Evolutionary conservation across 352 stramenopile species (phyloP).

Genomic region (Blastocystis sp.): DNA sequence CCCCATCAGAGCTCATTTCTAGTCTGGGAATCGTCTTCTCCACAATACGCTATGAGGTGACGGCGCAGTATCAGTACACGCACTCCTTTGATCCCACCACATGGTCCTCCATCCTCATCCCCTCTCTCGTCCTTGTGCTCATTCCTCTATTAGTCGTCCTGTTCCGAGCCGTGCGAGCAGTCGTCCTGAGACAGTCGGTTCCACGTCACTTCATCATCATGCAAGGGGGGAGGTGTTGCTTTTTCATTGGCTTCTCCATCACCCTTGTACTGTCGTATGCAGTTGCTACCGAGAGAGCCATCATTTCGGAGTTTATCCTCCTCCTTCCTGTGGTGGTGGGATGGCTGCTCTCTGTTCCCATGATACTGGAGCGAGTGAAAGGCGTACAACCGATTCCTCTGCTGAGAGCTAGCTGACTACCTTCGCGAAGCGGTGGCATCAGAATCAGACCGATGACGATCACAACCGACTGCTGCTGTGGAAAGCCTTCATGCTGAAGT

Average conservation of each 20-base stretch:
- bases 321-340: not conserved
- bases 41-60: not conserved
- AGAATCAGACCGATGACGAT: not conserved
- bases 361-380: not conserved
- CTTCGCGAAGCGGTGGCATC: conserved; percentile 28
- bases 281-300: not conserved
- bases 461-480: conserved; percentile 17
- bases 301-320: not conserved
- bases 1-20: not conserved
- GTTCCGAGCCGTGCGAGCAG: not conserved
- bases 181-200: not conserved
- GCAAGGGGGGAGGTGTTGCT: not conserved
- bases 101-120: not conserved
- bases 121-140: not conserved
- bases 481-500: conserved; percentile 46
- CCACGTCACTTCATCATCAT: conserved; percentile 13
- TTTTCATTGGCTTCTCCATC: conserved; percentile 7
- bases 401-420: not conserved
- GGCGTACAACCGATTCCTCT: not conserved
- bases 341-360: not conserved
- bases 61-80: not conserved
- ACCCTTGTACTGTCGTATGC: not conserved
- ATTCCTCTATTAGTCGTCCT: conserved; percentile 15
- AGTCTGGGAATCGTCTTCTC: not conserved
- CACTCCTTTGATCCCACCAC: not conserved